Percentiles rank a stretch among this genome's conserved stretches.
Evolutionary conservation across 225 moss, liverwort and hornwort genomes (phyloP).

Genomic region (Bryum argenteum): DNA sequence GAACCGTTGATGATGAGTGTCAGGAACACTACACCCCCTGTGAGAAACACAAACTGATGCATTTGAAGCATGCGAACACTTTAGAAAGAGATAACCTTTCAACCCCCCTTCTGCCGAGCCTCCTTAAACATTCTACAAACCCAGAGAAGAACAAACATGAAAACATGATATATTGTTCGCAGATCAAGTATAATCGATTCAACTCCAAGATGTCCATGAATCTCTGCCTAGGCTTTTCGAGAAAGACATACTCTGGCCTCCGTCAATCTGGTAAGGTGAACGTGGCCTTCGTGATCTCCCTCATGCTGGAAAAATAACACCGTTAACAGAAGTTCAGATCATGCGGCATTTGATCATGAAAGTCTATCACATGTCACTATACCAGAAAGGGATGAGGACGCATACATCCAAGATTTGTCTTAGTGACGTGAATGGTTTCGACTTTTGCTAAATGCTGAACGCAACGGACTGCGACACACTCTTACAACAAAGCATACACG

Average conservation of each 20-base stretch:
- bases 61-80: constrained; percentile 45
- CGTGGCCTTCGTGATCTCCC: constrained; percentile 33
- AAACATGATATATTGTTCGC: background rate
- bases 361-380: background rate
- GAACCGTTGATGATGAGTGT: constrained; percentile 83
- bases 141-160: background rate
- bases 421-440: background rate
- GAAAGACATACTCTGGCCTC: constrained; percentile 61
- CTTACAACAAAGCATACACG: background rate
- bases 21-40: constrained; percentile 83
- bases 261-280: constrained; percentile 62
- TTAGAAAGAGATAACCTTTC: constrained; percentile 28
- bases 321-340: constrained; percentile 14
- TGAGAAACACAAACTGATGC: constrained; percentile 86
- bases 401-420: constrained; percentile 52
- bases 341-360: constrained; percentile 2
- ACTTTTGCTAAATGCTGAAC: background rate
- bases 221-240: background rate
- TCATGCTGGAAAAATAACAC: constrained; percentile 50
- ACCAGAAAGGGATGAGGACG: background rate
- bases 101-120: background rate
- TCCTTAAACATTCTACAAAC: constrained; percentile 11
- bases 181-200: background rate
- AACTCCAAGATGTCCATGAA: constrained; percentile 6
- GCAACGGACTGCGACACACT: background rate